Conservation (phyloP, 805 yeast species). For the Naumovozyma castellii region DNA sequence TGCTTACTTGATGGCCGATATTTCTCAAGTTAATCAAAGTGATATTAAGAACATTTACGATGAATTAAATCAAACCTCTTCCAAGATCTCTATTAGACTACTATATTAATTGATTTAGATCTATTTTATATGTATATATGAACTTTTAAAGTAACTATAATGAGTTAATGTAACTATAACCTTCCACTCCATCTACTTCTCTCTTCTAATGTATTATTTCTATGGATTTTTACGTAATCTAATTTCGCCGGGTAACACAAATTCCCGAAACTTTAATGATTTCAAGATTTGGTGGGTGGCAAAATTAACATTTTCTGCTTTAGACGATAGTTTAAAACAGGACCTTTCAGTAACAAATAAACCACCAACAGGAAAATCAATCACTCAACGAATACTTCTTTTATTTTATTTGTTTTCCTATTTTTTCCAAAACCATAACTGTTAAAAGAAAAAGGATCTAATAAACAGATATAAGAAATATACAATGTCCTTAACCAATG, state of each 20-base stretch:
- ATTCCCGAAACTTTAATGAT: neutral
- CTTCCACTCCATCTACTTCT: too few relatives aligned
- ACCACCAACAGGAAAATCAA: too few relatives aligned
- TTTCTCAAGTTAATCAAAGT: conserved; percentile 68
- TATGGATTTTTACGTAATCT: neutral
- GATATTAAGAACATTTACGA: conserved; percentile 81
- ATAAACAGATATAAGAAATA: too few relatives aligned
- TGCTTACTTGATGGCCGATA: conserved; percentile 97
- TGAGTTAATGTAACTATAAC: too few relatives aligned
- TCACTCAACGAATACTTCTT: too few relatives aligned
- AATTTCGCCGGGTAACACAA: neutral
- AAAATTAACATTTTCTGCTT: neutral
- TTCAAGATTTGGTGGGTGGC: neutral
- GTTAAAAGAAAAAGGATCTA: too few relatives aligned
- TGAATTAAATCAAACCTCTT: conserved; percentile 79
- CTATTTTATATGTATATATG: too few relatives aligned
- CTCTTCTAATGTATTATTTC: neutral
- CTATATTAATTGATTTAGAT: conserved; percentile 59
- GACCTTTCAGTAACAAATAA: too few relatives aligned
- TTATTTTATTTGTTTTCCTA: too few relatives aligned
- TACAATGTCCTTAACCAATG: conserved; percentile 52
- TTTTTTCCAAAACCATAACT: too few relatives aligned
- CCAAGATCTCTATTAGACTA: conserved; percentile 83
- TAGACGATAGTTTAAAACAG: too few relatives aligned
- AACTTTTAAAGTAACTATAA: too few relatives aligned